These are phyloP conservation scores for Tillandsia leiboldiana DNA, from an alignment of 176 grass and related monocot species.

Conservation along the genomic window DNA sequence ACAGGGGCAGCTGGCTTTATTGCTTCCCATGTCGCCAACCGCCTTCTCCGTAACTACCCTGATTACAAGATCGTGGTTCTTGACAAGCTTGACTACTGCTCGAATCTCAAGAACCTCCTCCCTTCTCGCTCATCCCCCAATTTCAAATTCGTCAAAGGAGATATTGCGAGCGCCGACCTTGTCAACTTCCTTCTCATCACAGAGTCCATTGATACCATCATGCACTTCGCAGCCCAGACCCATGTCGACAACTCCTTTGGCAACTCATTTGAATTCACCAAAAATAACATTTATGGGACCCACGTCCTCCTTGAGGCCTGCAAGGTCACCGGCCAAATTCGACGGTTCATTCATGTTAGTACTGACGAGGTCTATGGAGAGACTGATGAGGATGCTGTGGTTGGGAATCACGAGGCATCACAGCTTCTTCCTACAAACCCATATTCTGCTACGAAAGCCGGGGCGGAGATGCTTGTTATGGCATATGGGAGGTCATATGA, in stretches of 20 bases:
- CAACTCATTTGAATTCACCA: slow-evolving; percentile 81
- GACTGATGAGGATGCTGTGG: slow-evolving; percentile 67
- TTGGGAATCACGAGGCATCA: slow-evolving; percentile 80
- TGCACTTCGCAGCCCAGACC: slow-evolving; percentile 84
- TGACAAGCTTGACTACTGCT: slow-evolving; percentile 92
- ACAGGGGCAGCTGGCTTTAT: slow-evolving; percentile 78
- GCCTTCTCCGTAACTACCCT: slow-evolving; percentile 58
- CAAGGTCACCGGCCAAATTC: slow-evolving; percentile 74
- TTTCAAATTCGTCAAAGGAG: slow-evolving; percentile 90
- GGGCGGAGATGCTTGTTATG: slow-evolving; percentile 92
- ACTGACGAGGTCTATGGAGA: slow-evolving; percentile 90
- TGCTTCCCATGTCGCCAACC: slow-evolving; percentile 69
- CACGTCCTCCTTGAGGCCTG: slow-evolving; percentile 85
- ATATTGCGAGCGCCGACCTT: slow-evolving; percentile 77
- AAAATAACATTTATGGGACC: slow-evolving; percentile 83
- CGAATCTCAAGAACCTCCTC: slow-evolving; percentile 71
- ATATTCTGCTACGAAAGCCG: slow-evolving; percentile 80
- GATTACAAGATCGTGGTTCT: slow-evolving; percentile 84
- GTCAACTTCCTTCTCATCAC: slow-evolving; percentile 82
- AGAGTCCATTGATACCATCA: slow-evolving; percentile 83
- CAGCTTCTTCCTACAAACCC: slow-evolving; percentile 79
- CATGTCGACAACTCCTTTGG: slow-evolving; percentile 89
- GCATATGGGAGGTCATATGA: slow-evolving; percentile 84
- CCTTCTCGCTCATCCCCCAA: slow-evolving; percentile 47
- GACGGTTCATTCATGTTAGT: slow-evolving; percentile 80